Evolutionary conservation across 768 basidiomycete genomes (phyloP).

Genomic region (Crucibulum laeve): DNA sequence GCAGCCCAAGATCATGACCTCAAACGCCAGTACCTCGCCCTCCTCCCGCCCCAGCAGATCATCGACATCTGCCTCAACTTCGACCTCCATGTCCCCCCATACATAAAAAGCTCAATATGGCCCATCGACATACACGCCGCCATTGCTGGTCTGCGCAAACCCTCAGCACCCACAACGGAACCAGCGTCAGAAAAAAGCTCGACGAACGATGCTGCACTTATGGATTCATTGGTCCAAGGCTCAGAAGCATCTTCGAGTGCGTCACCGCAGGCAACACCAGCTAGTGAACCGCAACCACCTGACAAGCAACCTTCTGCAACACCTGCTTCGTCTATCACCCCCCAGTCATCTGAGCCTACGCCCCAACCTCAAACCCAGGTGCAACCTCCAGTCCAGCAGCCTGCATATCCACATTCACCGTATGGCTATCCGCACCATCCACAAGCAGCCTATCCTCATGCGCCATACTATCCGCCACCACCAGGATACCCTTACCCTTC

Average conservation of each 20-base stretch:
- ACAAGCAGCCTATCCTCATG: constrained; percentile 59
- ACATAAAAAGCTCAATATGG: constrained; percentile 67
- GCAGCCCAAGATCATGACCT: constrained; percentile 50
- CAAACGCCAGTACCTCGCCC: constrained; percentile 67
- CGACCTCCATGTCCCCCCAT: constrained; percentile 63
- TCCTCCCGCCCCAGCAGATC: constrained; percentile 65
- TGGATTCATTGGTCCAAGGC: constrained; percentile 8
- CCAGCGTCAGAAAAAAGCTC: constrained; percentile 15
- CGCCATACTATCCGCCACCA: constrained; percentile 58
- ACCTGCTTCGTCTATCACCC: constrained; percentile 14
- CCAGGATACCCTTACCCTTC: constrained; percentile 38
- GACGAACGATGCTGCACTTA: constrained; percentile 7
- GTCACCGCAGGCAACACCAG: constrained; percentile 13
- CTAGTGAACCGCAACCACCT: constrained; percentile 16
- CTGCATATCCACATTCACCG: constrained; percentile 48
- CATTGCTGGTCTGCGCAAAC: constrained; percentile 48
- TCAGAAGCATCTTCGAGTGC: constrained; percentile 5
- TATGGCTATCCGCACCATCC: constrained; percentile 47
- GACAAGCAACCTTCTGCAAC: constrained; percentile 16
- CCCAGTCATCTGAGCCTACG: constrained; percentile 13
- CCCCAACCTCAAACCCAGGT: constrained; percentile 8
- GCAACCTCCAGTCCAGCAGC: constrained; percentile 12
- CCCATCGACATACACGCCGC: constrained; percentile 64
- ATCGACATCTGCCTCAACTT: constrained; percentile 77
- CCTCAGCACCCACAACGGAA: constrained; percentile 14